Evolutionary conservation across 306 rosid species (phyloP).

Genomic region (Lagenaria siceraria): DNA sequence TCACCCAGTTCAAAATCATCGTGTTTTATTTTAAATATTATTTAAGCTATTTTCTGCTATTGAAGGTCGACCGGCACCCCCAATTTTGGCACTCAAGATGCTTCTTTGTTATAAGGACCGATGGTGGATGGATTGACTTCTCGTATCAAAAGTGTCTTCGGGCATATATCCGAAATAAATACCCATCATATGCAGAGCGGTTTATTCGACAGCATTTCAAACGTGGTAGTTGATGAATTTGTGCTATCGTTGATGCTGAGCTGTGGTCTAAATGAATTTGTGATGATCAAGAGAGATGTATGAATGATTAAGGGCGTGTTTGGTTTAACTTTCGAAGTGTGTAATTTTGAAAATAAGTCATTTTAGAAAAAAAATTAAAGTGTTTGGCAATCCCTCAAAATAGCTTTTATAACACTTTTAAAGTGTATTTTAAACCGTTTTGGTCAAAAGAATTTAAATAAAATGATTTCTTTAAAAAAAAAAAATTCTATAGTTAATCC

Average conservation of each 20-base stretch:
- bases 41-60: conserved; percentile 10
- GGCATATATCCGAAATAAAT: conserved; percentile 58
- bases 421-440: too few species aligned
- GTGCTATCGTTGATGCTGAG: conserved; percentile 10
- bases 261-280: background rate
- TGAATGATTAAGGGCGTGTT: too few species aligned
- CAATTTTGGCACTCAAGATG: conserved; percentile 58
- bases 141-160: conserved; percentile 82
- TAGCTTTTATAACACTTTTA: too few species aligned
- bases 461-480: too few species aligned
- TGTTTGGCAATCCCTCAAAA: too few species aligned
- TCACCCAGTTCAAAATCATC: background rate
- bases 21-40: background rate
- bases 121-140: conserved; percentile 85
- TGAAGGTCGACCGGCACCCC: conserved; percentile 93
- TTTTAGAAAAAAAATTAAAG: too few species aligned
- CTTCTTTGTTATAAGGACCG: conserved; percentile 77
- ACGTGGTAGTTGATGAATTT: conserved; percentile 46
- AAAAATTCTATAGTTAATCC: too few species aligned
- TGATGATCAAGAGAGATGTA: background rate
- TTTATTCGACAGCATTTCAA: conserved; percentile 70
- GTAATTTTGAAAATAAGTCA: too few species aligned
- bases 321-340: too few species aligned
- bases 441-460: too few species aligned
- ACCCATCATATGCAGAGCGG: conserved; percentile 62